phyloP scores from a whole-genome alignment of 2,329 filamentous ascomycete species.

The Paraconiothyrium sp. region DNA sequence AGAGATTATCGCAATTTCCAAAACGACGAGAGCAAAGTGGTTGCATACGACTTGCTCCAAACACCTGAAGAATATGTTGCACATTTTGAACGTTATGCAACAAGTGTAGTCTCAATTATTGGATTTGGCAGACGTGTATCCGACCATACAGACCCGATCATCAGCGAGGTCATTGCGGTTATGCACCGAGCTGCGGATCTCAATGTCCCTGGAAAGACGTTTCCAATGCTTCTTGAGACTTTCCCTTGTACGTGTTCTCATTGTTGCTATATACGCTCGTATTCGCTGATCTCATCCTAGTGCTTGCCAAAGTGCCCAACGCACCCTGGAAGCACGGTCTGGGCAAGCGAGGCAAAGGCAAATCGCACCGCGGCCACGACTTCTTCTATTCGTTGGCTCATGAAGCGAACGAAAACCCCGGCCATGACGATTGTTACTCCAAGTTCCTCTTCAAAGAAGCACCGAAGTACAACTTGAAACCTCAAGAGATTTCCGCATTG shows the following conservation, averaged over 20 bases:
- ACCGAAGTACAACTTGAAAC: conserved; percentile 38
- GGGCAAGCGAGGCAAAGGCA: conserved; percentile 34
- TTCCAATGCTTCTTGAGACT: conserved; percentile 68
- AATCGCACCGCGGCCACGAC: conserved; percentile 41
- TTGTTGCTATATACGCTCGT: conserved; percentile 55
- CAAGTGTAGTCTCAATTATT: conserved; percentile 65
- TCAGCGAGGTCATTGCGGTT: conserved; percentile 67
- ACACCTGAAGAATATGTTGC: conserved; percentile 60
- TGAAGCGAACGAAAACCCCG: conserved; percentile 42
- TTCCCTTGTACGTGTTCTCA: conserved; percentile 58
- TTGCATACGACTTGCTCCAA: conserved; percentile 60
- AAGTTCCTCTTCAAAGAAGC: conserved; percentile 55
- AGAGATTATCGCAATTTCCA: conserved; percentile 65
- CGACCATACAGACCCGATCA: conserved; percentile 63
- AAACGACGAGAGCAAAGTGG: conserved; percentile 66
- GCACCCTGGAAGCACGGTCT: conserved; percentile 50
- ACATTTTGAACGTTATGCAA: conserved; percentile 64
- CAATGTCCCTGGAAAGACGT: conserved; percentile 59
- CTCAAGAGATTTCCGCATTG: conserved; percentile 44
- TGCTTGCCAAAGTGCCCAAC: conserved; percentile 39
- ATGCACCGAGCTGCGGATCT: conserved; percentile 68
- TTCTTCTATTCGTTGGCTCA: conserved; percentile 47
- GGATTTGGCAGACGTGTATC: conserved; percentile 65
- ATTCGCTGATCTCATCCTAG: conserved; percentile 16
- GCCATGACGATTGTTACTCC: conserved; percentile 45